A percentile compares a stretch with the other conserved stretches of the same genome.
phyloP scores from a whole-genome alignment of 2,329 filamentous ascomycete genomes.

The Aspergillus quadrilineatus region DNA sequence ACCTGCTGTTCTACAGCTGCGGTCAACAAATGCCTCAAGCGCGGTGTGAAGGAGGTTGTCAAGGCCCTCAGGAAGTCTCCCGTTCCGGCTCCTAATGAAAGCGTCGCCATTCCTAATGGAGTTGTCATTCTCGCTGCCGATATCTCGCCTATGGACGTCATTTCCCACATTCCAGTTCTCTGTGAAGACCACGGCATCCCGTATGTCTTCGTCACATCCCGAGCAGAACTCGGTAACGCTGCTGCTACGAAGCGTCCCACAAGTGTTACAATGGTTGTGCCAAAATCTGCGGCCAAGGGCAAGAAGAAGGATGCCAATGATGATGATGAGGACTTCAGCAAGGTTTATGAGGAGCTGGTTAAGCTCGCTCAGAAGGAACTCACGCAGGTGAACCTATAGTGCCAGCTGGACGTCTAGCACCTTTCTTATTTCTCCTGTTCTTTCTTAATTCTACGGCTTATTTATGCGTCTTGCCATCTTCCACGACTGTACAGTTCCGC shows the following conservation, averaged over 20 bases:
- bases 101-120: slow-evolving; percentile 62
- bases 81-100: slow-evolving; percentile 63
- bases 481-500: slow-evolving; percentile 40
- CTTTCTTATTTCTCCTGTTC: slow-evolving; percentile 22
- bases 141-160: slow-evolving; percentile 98
- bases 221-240: slow-evolving; percentile 89
- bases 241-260: slow-evolving; percentile 95
- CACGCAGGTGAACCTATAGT: slow-evolving; percentile 55
- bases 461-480: slow-evolving; percentile 22
- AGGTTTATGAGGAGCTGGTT: slow-evolving; percentile 56
- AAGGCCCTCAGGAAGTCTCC: slow-evolving; percentile 95
- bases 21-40: slow-evolving; percentile 92
- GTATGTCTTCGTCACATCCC: slow-evolving; percentile 90
- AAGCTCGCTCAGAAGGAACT: slow-evolving; percentile 61
- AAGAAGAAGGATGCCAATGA: slow-evolving; percentile 49
- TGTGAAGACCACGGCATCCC: slow-evolving; percentile 98
- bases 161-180: slow-evolving; percentile 94
- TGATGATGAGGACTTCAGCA: slow-evolving; percentile 50
- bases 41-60: slow-evolving; percentile 98
- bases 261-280: slow-evolving; percentile 82
- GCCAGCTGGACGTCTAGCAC: slow-evolving; percentile 17
- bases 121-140: slow-evolving; percentile 93
- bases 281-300: slow-evolving; percentile 52
- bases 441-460: slow-evolving; percentile 27
- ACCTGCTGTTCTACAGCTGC: slow-evolving; percentile 61